Evolutionary conservation across 148 eudicot genomes (phyloP).

Genomic region (Mesembryanthemum crystallinum): DNA sequence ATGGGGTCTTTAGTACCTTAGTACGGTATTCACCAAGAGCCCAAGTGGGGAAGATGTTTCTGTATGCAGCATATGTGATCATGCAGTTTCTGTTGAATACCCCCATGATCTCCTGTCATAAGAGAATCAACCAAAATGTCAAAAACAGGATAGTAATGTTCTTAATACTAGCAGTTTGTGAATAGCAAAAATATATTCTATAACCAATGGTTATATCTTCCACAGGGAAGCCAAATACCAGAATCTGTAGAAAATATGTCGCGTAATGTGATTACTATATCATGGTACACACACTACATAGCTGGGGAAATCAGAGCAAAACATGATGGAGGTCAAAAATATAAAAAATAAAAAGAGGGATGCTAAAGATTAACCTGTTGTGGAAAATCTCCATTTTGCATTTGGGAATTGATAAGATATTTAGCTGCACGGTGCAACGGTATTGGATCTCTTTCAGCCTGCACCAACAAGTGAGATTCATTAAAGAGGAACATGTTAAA

Average conservation of each 20-base stretch:
- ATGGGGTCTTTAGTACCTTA: slow-evolving; percentile 39
- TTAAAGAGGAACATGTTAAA: background rate
- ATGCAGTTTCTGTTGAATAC: slow-evolving; percentile 94
- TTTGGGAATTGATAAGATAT: slow-evolving; percentile 71
- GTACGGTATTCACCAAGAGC: slow-evolving; percentile 83
- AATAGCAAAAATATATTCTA: background rate
- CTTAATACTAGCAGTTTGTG: background rate
- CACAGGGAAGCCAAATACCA: background rate
- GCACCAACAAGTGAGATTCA: slow-evolving; percentile 11
- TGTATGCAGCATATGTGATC: slow-evolving; percentile 79
- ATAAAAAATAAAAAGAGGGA: too few species aligned
- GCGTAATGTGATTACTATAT: background rate
- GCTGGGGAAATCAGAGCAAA: background rate
- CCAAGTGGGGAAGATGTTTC: slow-evolving; percentile 85
- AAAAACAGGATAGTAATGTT: background rate
- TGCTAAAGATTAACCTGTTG: slow-evolving; percentile 56
- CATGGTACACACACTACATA: background rate
- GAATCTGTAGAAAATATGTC: background rate
- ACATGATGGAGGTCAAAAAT: background rate
- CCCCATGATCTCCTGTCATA: slow-evolving; percentile 83
- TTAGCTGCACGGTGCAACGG: slow-evolving; percentile 84
- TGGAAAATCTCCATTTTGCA: slow-evolving; percentile 87
- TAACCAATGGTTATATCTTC: background rate
- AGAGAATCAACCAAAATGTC: slow-evolving; percentile 2
- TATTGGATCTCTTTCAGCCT: slow-evolving; percentile 68